Evolutionary conservation across 805 yeast species (phyloP), one percentile per base, ranked within the genome.

Genomic region (Sugiyamaella qingdaonensis): DNA sequence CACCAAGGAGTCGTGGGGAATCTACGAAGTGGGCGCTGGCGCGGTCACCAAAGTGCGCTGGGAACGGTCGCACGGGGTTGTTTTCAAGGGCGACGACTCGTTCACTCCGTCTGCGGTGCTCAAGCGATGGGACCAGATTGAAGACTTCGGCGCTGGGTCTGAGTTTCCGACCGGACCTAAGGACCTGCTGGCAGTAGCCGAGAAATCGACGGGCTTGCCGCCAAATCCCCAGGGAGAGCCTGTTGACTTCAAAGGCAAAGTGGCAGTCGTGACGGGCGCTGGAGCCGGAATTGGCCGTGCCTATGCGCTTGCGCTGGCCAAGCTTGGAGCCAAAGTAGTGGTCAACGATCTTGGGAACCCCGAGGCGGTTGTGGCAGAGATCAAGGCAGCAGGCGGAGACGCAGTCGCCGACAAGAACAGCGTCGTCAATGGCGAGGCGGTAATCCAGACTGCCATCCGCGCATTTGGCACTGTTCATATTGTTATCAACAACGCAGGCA

Each of bases 21-120:
- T 86, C 51, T 92, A 80, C 71, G 97, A 92, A 74, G 85, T 88
- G 58, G 99, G 97, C 31, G 98, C 96, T 42, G 98, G 98, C 0
- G 86, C 85, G 68, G 88, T 79, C 69, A 88, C 90, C 39, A 95
- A 89, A 71, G 85, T 92, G 56, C 81, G 97, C 66, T 92, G 97
- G 97, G 92, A 92, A 72, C 82, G 98, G 68, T 82, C 92, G 29
- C 80, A 86, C 14, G 99, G 98, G 61, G 87, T 81, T 54, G 75
- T 84, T 58, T 86, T 92, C 74, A 87, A 84, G 68, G 86, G 95
- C 35, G 89, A 85, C 65, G 77, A 78, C 33, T 63, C 82, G 19
- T 85, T 86, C 61, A 88, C 96, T 4, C 94, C 97, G 11, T 95
- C 90, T 62, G 85, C 92, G 1, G 84, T 92, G 37, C 78, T 89